Evolutionary conservation across 495 filamentous ascomycete species (phyloP).

Genomic region (Talaromyces borbonicus): DNA sequence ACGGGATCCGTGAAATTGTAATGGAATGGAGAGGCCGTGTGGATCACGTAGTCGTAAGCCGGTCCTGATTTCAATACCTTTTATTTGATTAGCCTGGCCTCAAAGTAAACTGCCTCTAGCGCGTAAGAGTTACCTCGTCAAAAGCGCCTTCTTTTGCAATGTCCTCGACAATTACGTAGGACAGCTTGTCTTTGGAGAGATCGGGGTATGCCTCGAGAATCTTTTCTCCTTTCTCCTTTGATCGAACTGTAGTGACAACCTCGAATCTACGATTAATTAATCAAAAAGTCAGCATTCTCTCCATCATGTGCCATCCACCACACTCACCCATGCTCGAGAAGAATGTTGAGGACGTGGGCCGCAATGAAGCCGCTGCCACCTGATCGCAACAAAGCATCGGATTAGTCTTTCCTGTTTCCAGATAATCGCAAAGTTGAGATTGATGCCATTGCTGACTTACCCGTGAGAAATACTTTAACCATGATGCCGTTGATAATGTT

Average conservation of each 20-base stretch:
- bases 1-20: slow-evolving; percentile 59
- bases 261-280: slow-evolving; percentile 39
- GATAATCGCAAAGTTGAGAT: background rate
- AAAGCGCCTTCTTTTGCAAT: slow-evolving; percentile 69
- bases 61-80: slow-evolving; percentile 56
- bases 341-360: slow-evolving; percentile 68
- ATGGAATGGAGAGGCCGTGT: slow-evolving; percentile 85
- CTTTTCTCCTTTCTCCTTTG: slow-evolving; percentile 63
- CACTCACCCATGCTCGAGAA: slow-evolving; percentile 49
- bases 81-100: background rate
- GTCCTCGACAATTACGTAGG: slow-evolving; percentile 72
- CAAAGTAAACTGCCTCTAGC: background rate
- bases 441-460: slow-evolving; percentile 15
- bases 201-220: slow-evolving; percentile 60
- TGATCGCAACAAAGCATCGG: slow-evolving; percentile 10
- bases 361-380: slow-evolving; percentile 67
- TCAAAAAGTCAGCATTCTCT: background rate
- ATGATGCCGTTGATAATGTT: slow-evolving; percentile 14
- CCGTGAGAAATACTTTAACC: slow-evolving; percentile 35
- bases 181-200: slow-evolving; percentile 51
- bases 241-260: slow-evolving; percentile 78
- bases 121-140: slow-evolving; percentile 44
- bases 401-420: too few relatives aligned
- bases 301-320: background rate
- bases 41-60: slow-evolving; percentile 75